A percentile compares a stretch with the other conserved stretches of the same genome.
Conservation (phyloP, 2,329 filamentous ascomycete species). For the Sphaceloma murrayae region DNA sequence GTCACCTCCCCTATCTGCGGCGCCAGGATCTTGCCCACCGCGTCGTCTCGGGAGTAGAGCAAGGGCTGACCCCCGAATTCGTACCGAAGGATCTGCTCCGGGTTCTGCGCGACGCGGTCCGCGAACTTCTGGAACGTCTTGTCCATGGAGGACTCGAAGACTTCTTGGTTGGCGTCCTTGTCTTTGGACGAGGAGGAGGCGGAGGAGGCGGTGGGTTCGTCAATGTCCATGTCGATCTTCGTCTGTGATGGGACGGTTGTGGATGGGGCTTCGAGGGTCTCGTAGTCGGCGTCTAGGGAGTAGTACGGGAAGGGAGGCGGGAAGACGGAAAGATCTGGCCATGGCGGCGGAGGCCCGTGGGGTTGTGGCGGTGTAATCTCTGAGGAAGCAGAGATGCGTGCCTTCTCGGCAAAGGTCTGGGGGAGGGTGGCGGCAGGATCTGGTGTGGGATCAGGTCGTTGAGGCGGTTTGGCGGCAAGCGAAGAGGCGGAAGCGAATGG, state of each 20-base stretch:
- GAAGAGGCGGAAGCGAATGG: conserved; percentile 46
- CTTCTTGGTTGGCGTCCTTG: conserved; percentile 37
- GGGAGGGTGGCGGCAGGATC: conserved; percentile 48
- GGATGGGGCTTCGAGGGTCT: conserved; percentile 59
- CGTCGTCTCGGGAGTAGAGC: conserved; percentile 70
- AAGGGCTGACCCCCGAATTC: conserved; percentile 45
- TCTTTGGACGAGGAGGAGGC: conserved; percentile 23
- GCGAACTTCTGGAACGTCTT: conserved; percentile 44
- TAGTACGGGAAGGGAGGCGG: conserved; percentile 64
- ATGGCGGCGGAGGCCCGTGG: conserved; percentile 49
- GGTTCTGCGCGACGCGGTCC: conserved; percentile 42
- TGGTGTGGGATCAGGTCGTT: conserved; percentile 26
- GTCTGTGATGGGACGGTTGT: conserved; percentile 42
- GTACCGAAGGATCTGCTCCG: conserved; percentile 43
- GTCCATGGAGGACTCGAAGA: conserved; percentile 42
- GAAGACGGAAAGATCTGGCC: conserved; percentile 59
- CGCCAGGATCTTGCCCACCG: conserved; percentile 56
- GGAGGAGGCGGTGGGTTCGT: conserved; percentile 23
- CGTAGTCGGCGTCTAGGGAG: conserved; percentile 83
- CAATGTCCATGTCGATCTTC: conserved; percentile 33
- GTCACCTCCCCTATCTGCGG: conserved; percentile 23
- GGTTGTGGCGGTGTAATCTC: conserved; percentile 24
- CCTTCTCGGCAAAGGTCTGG: conserved; percentile 66
- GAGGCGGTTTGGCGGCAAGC: conserved; percentile 37
- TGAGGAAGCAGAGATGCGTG: conserved; percentile 39